A percentile compares a stretch with the other conserved stretches of the same genome.
phyloP scores from a whole-genome alignment of 1,284 basidiomycete genomes.

The Ceratobasidium sp. region DNA sequence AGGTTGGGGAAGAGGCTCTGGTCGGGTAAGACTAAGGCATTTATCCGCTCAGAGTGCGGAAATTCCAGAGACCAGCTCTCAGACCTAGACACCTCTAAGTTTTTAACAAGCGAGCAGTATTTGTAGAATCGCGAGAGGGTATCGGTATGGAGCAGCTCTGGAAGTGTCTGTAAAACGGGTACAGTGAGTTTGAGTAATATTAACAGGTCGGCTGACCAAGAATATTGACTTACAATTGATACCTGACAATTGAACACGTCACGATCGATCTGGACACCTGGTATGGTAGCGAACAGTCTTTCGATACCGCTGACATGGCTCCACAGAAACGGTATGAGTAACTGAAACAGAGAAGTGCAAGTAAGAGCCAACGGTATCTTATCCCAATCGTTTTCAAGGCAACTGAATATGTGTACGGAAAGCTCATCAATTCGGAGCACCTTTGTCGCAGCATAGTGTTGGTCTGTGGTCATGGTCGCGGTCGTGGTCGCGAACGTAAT shows the following conservation, averaged over 20 bases:
- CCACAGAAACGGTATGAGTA: constrained; percentile 1
- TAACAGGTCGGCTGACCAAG: not conserved
- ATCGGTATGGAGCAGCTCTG: not conserved
- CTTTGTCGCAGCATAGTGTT: no score
- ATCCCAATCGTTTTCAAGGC: not conserved
- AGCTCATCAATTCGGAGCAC: constrained; percentile 2
- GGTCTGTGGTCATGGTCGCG: not conserved
- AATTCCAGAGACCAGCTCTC: not conserved
- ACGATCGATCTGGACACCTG: not conserved
- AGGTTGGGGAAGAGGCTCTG: not conserved
- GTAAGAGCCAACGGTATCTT: not conserved
- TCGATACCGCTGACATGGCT: not conserved
- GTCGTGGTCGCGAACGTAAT: not conserved
- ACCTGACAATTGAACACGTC: not conserved
- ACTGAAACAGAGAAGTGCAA: not conserved
- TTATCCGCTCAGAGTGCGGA: not conserved
- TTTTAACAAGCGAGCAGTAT: constrained; percentile 2
- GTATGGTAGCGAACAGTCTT: not conserved
- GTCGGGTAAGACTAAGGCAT: not conserved
- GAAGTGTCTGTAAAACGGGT: not conserved
- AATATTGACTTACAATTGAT: not conserved
- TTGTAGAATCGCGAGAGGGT: not conserved
- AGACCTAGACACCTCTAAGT: not conserved
- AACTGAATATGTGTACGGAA: not conserved
- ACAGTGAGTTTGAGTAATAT: not conserved